Percentiles rank a stretch among this genome's conserved stretches.
Evolutionary conservation across 2,329 filamentous ascomycete species (phyloP).

Genomic region (Aspergillus udagawae): DNA sequence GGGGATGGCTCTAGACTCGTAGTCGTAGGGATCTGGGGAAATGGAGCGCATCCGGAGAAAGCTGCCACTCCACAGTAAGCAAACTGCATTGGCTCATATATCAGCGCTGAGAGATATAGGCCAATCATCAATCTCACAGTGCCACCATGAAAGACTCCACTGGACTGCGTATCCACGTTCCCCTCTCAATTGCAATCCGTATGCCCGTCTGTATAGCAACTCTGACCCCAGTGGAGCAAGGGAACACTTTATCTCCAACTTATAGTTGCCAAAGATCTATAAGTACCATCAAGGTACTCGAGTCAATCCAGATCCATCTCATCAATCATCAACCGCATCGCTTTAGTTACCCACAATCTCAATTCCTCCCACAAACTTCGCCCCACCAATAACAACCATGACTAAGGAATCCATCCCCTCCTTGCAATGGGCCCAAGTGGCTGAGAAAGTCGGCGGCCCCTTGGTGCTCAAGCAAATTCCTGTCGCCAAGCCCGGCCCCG

Average conservation of each 20-base stretch:
- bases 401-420: constrained; percentile 56
- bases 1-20: neutral
- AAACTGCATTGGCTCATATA: neutral
- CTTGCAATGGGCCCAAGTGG: constrained; percentile 85
- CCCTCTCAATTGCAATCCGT: neutral
- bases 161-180: neutral
- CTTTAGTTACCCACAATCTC: neutral
- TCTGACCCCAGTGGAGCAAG: neutral
- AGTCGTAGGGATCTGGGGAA: neutral
- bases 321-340: neutral
- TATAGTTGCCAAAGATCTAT: neutral
- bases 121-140: neutral
- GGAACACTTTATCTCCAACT: neutral
- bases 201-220: neutral
- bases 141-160: neutral
- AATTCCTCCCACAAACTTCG: neutral
- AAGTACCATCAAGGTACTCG: neutral
- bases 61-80: neutral
- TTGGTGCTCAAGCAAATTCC: constrained; percentile 57
- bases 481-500: constrained; percentile 1
- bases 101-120: neutral
- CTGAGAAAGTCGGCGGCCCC: constrained; percentile 73
- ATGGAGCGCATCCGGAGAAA: neutral
- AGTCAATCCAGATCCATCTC: neutral
- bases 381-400: neutral